Conservation (phyloP, 2,329 filamentous ascomycete genomes). For the Trichoderma sp. region DNA sequence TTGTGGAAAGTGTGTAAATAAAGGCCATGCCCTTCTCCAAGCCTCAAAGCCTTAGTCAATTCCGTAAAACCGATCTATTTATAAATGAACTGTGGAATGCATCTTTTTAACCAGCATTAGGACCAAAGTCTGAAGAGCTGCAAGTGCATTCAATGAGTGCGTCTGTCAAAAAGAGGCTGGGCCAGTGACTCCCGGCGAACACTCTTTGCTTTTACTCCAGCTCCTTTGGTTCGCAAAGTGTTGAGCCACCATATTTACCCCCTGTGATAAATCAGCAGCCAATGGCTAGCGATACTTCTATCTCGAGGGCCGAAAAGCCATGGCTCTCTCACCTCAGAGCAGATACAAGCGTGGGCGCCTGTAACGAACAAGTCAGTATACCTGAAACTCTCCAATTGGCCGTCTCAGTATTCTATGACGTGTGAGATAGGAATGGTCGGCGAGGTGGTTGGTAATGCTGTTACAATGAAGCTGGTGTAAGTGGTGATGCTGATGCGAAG, state of each 20-base stretch:
- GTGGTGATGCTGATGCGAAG: not conserved
- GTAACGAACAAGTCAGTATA: not conserved
- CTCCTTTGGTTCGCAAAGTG: not conserved
- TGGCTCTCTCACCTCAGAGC: not conserved
- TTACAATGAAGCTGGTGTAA: not conserved
- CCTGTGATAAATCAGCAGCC: not conserved
- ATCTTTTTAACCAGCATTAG: not conserved
- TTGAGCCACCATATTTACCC: not conserved
- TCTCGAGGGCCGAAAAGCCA: not conserved
- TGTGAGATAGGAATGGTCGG: not conserved
- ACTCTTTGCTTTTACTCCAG: not conserved
- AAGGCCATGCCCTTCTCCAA: not conserved
- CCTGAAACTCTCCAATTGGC: not conserved
- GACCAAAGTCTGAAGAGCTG: not conserved
- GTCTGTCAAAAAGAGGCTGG: not conserved
- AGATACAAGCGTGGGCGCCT: not conserved
- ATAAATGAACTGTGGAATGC: not conserved
- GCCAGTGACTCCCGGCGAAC: not conserved
- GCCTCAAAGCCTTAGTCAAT: not conserved
- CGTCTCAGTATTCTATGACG: not conserved
- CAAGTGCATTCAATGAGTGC: not conserved
- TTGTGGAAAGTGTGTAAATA: not conserved
- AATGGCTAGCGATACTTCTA: not conserved
- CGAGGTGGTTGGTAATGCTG: not conserved
- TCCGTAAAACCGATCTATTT: not conserved